Conservation (phyloP, 495 filamentous ascomycete species). For the Hyaloscypha finlandica region DNA sequence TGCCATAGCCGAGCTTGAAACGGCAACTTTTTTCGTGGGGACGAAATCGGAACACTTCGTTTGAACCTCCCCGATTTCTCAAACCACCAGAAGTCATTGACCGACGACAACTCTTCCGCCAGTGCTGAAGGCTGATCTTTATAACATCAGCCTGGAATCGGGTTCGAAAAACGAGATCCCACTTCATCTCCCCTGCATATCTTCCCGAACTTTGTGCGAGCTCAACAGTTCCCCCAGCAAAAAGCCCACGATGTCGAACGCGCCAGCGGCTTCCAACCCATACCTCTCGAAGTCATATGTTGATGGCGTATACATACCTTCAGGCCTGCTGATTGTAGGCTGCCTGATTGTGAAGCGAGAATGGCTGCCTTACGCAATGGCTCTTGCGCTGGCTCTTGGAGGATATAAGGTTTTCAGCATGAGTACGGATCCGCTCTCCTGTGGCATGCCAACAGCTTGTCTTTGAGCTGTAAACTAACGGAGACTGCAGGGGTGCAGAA, state of each 20-base stretch:
- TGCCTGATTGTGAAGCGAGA: constrained; percentile 75
- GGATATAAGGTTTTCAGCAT: constrained; percentile 63
- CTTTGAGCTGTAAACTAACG: constrained; percentile 10
- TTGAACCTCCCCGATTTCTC: background rate
- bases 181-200: background rate
- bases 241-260: constrained; percentile 1
- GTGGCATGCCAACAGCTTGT: background rate
- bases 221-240: constrained; percentile 20
- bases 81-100: constrained; percentile 3
- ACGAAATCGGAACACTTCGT: background rate
- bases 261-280: background rate
- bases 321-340: constrained; percentile 76
- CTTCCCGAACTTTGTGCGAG: background rate
- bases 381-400: constrained; percentile 59
- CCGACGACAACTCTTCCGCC: background rate
- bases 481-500: constrained; percentile 62
- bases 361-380: constrained; percentile 72
- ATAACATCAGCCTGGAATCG: background rate
- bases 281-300: constrained; percentile 45
- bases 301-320: constrained; percentile 82
- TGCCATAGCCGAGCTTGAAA: constrained; percentile 1
- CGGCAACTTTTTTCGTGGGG: constrained; percentile 4
- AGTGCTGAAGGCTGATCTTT: background rate
- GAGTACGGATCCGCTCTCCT: constrained; percentile 46
- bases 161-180: background rate